Percentiles rank a stretch among this genome's conserved stretches.
phyloP scores from a whole-genome alignment of 352 stramenopile species.

The Proteromonas lacertae region DNA sequence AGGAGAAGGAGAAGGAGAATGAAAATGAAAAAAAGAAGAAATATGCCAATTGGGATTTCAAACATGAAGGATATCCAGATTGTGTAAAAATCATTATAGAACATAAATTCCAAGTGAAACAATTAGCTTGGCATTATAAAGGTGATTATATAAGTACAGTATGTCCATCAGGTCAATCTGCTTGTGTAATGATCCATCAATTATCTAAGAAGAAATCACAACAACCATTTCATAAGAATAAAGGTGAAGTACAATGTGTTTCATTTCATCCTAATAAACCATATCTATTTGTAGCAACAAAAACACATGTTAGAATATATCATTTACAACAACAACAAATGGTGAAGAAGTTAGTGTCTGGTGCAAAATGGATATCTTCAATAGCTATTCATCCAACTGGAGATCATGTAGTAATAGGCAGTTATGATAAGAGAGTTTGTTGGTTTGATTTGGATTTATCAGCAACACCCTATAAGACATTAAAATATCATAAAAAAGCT shows the following conservation, averaged over 20 bases:
- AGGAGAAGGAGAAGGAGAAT: too few relatives aligned
- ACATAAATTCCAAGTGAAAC: conserved; percentile 48
- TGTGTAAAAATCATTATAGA: conserved; percentile 32
- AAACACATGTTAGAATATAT: conserved; percentile 88
- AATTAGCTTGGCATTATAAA: conserved; percentile 83
- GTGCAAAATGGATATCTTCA: conserved; percentile 92
- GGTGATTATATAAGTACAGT: conserved; percentile 92
- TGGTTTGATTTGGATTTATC: conserved; percentile 98
- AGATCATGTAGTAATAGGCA: conserved; percentile 88
- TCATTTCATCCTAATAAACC: conserved; percentile 92
- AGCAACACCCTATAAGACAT: conserved; percentile 83
- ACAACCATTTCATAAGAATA: conserved; percentile 77
- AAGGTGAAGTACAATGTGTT: conserved; percentile 52
- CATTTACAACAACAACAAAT: conserved; percentile 70
- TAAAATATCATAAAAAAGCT: conserved; percentile 92
- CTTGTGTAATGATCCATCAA: conserved; percentile 14
- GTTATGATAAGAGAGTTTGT: conserved; percentile 75
- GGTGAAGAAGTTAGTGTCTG: conserved; percentile 83
- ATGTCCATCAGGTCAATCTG: conserved; percentile 32
- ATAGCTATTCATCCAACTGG: conserved; percentile 87
- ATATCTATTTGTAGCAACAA: conserved; percentile 96
- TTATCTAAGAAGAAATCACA: conserved; percentile 76
- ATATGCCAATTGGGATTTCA: background rate
- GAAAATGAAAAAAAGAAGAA: too few relatives aligned
- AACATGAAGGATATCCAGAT: conserved; percentile 19